Conservation (phyloP, 495 filamentous ascomycete genomes). For the Symbiotaphrina buchneri region DNA sequence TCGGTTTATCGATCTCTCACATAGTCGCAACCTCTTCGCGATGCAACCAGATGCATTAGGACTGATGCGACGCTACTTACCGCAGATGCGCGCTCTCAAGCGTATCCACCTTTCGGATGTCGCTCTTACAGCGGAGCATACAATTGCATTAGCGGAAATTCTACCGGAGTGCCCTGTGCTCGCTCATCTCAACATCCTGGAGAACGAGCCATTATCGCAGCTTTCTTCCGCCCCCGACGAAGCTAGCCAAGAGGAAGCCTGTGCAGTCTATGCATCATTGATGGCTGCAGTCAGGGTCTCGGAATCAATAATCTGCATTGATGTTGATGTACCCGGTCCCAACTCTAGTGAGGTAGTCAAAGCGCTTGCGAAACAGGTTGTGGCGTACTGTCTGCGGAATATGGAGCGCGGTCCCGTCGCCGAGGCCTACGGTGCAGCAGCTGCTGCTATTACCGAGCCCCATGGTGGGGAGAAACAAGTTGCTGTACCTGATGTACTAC, state of each 20-base stretch:
- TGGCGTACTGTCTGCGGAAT: slow-evolving; percentile 82
- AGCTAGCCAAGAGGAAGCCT: slow-evolving; percentile 69
- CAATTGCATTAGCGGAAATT: slow-evolving; percentile 73
- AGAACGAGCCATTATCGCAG: slow-evolving; percentile 49
- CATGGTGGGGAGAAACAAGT: slow-evolving; percentile 16
- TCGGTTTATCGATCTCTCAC: slow-evolving; percentile 75
- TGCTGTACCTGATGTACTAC: slow-evolving; percentile 26
- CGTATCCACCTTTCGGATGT: slow-evolving; percentile 78
- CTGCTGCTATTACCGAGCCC: slow-evolving; percentile 9
- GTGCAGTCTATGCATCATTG: slow-evolving; percentile 78
- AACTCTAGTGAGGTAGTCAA: slow-evolving; percentile 76
- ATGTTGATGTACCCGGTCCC: slow-evolving; percentile 66
- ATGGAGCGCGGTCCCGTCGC: slow-evolving; percentile 40
- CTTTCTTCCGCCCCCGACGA: slow-evolving; percentile 49
- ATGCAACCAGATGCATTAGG: slow-evolving; percentile 50
- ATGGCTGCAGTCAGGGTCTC: slow-evolving; percentile 77
- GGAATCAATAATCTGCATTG: slow-evolving; percentile 62
- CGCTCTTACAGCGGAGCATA: slow-evolving; percentile 64
- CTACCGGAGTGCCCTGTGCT: slow-evolving; percentile 65
- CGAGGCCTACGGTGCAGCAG: slow-evolving; percentile 14
- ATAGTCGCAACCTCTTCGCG: slow-evolving; percentile 66
- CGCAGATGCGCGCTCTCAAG: slow-evolving; percentile 58
- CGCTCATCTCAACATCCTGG: slow-evolving; percentile 71
- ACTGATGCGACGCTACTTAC: slow-evolving; percentile 61
- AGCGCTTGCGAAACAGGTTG: slow-evolving; percentile 76